A percentile compares a stretch with the other conserved stretches of the same genome.
Conservation (phyloP, 2,329 filamentous ascomycete species). For the Cladosporium sp. region DNA sequence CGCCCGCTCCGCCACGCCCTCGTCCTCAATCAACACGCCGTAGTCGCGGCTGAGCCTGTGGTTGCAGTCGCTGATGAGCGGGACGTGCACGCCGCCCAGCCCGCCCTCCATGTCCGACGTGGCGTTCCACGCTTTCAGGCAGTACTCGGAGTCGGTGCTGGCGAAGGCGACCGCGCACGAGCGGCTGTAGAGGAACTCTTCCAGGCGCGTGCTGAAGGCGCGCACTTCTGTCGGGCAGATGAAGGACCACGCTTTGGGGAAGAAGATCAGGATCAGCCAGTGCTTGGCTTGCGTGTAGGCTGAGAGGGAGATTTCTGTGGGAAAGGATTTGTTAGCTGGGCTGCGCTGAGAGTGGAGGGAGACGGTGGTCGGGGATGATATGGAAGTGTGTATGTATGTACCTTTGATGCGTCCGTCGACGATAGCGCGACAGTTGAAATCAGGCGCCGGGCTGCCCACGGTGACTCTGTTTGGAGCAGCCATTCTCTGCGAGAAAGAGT, state of each 20-base stretch:
- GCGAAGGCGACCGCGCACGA: slow-evolving; percentile 58
- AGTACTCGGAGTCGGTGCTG: slow-evolving; percentile 59
- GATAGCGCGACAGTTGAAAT: slow-evolving; percentile 25
- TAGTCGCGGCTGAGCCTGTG: slow-evolving; percentile 58
- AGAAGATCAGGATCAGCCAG: slow-evolving; percentile 63
- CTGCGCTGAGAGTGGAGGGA: not conserved
- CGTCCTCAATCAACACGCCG: slow-evolving; percentile 60
- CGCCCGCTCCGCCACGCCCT: slow-evolving; percentile 59
- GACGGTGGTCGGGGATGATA: not conserved
- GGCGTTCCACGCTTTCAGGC: slow-evolving; percentile 55
- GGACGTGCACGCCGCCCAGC: slow-evolving; percentile 57
- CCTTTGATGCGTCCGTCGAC: slow-evolving; percentile 30
- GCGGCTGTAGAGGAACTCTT: slow-evolving; percentile 54
- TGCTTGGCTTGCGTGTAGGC: slow-evolving; percentile 36
- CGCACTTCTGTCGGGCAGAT: slow-evolving; percentile 65
- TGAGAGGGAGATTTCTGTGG: slow-evolving; percentile 29
- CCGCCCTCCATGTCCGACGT: slow-evolving; percentile 58
- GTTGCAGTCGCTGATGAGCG: slow-evolving; percentile 59
- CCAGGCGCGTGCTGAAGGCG: slow-evolving; percentile 59
- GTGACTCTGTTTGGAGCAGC: slow-evolving; percentile 16
- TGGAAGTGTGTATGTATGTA: slow-evolving; percentile 7
- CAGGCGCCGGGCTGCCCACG: slow-evolving; percentile 28
- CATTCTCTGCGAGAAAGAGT: not conserved
- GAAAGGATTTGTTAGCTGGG: slow-evolving; percentile 2
- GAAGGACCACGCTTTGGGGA: slow-evolving; percentile 66